phyloP scores from a whole-genome alignment of 345 rosid genomes.

The Eutrema yunnanense region DNA sequence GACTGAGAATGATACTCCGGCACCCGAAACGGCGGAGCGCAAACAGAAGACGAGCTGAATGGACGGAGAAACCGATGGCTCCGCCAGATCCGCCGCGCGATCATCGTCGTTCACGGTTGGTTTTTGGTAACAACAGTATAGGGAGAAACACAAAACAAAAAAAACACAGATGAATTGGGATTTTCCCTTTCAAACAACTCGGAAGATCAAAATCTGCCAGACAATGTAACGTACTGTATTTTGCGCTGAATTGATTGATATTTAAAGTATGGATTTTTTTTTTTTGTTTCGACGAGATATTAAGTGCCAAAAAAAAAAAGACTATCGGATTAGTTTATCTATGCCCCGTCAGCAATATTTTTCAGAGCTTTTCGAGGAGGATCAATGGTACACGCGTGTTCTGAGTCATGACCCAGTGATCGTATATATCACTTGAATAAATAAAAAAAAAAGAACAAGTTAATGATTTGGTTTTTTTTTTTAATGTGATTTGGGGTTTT shows the following conservation, averaged over 20 bases:
- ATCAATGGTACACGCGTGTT: conserved; percentile 24
- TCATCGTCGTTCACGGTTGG: conserved; percentile 14
- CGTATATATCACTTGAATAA: not conserved
- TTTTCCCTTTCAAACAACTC: not conserved
- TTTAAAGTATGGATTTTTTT: too few relatives aligned
- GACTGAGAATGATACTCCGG: conserved; percentile 13
- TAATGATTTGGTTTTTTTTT: not conserved
- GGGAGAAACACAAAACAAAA: not conserved
- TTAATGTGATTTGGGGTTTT: not conserved
- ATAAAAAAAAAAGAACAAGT: too few relatives aligned
- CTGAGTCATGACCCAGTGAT: not conserved
- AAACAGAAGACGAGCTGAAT: conserved; percentile 14
- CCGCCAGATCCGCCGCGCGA: conserved; percentile 32
- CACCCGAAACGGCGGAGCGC: conserved; percentile 1
- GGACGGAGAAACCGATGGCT: conserved; percentile 25
- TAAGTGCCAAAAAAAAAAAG: not conserved
- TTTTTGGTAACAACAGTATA: not conserved
- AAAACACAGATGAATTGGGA: not conserved
- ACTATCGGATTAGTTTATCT: not conserved
- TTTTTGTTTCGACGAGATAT: too few relatives aligned
- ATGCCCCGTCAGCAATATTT: conserved; percentile 13
- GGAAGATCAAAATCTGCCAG: not conserved
- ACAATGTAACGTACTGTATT: too few relatives aligned
- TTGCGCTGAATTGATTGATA: not conserved
- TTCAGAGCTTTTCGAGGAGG: not conserved